Evolutionary conservation across 768 basidiomycete species (phyloP).

Genomic region (Serendipita sp.): DNA sequence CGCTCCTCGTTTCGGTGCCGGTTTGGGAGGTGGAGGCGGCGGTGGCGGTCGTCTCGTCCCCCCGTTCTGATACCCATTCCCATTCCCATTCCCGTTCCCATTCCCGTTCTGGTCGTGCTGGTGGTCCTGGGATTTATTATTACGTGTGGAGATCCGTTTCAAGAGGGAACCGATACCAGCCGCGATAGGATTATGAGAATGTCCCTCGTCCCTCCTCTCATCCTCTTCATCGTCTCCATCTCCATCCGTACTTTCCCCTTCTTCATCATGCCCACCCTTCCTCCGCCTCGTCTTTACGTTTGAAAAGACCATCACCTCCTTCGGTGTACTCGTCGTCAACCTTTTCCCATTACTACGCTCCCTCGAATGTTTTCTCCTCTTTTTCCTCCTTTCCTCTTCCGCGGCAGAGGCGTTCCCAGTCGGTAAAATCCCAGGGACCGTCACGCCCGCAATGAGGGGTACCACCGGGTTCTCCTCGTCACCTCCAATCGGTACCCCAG

Average conservation of each 20-base stretch:
- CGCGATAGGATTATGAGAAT: neutral
- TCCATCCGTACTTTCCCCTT: neutral
- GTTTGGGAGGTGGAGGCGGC: neutral
- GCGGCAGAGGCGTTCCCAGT: neutral
- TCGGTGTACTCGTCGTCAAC: too few relatives aligned
- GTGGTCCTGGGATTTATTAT: too few relatives aligned
- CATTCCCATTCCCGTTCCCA: too few relatives aligned
- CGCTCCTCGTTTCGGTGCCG: neutral
- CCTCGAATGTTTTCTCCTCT: neutral
- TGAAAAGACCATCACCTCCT: neutral
- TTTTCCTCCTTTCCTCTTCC: neutral
- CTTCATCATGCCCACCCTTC: neutral
- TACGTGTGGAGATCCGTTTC: neutral
- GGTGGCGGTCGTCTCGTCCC: neutral
- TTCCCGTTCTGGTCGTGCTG: too few relatives aligned
- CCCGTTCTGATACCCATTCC: neutral
- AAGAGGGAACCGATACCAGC: neutral
- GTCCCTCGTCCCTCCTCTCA: neutral
- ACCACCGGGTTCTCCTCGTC: neutral
- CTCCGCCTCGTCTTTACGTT: neutral
- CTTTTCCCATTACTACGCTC: too few relatives aligned
- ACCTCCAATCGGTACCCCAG: neutral
- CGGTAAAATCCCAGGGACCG: neutral
- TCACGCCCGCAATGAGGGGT: neutral
- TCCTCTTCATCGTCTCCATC: neutral